Conservation (phyloP, 257 asterid species). For the Prunella vulgaris region DNA sequence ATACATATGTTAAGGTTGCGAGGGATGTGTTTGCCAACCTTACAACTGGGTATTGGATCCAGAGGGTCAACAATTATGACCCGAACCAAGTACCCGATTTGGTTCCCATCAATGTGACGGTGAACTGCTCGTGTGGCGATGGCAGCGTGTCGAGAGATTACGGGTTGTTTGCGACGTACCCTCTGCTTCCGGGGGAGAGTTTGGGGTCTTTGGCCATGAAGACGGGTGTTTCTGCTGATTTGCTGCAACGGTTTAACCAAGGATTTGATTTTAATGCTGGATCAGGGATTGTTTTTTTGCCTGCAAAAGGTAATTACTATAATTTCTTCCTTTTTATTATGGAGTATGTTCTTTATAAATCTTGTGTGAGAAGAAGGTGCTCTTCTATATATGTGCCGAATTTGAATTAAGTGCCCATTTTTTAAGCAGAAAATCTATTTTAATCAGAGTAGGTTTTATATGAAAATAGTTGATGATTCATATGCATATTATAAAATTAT, state of each 20-base stretch:
- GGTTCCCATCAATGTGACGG: conserved; percentile 54
- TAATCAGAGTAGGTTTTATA: too few relatives aligned
- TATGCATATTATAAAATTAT: too few relatives aligned
- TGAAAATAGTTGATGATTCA: too few relatives aligned
- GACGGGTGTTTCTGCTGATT: conserved; percentile 36
- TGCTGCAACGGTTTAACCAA: conserved; percentile 47
- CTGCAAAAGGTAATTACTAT: conserved; percentile 59
- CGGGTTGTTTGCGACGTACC: conserved; percentile 60
- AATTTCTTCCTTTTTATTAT: neutral
- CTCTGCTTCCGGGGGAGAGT: conserved; percentile 46
- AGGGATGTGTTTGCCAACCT: conserved; percentile 50
- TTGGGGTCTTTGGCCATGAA: conserved; percentile 38
- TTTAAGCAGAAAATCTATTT: too few relatives aligned
- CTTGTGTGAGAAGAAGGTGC: too few relatives aligned
- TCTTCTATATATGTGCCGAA: too few relatives aligned
- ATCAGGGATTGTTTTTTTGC: conserved; percentile 55
- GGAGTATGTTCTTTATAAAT: too few relatives aligned
- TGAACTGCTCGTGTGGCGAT: conserved; percentile 81
- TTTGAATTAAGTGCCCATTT: too few relatives aligned
- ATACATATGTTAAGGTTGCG: conserved; percentile 53
- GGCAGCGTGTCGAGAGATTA: conserved; percentile 48
- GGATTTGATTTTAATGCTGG: conserved; percentile 45
- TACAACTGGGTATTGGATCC: conserved; percentile 58
- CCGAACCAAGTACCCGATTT: conserved; percentile 47
- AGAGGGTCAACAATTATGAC: conserved; percentile 52